Percentiles rank a stretch among this genome's conserved stretches.
Evolutionary conservation across 805 yeast genomes (phyloP).

Genomic region (Wickerhamiella domercqiae): DNA sequence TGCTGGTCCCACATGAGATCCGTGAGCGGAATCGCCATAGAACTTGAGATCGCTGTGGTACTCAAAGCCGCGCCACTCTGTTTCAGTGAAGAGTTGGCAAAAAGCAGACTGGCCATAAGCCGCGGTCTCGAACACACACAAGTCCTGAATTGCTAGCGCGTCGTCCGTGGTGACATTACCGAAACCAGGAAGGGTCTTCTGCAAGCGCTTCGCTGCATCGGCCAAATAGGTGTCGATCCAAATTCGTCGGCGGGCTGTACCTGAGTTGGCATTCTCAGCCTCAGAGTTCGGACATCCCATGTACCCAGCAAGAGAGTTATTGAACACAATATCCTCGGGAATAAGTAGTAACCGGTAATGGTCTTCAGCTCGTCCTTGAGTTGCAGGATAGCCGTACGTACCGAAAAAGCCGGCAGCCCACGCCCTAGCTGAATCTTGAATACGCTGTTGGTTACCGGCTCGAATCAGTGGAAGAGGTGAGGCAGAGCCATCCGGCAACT

Average conservation of each 20-base stretch:
- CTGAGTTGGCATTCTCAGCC: constrained; percentile 16
- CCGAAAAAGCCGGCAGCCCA: constrained; percentile 33
- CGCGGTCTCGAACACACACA: constrained; percentile 66
- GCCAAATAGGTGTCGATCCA: constrained; percentile 33
- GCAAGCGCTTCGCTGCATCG: constrained; percentile 43
- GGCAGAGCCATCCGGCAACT: too few relatives aligned
- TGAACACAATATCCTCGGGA: constrained; percentile 21
- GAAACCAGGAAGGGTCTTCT: constrained; percentile 38
- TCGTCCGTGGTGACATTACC: constrained; percentile 36
- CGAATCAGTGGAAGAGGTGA: constrained; percentile 25
- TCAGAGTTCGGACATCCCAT: constrained; percentile 25
- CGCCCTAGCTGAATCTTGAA: constrained; percentile 27
- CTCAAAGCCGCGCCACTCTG: constrained; percentile 48
- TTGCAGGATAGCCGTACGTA: constrained; percentile 21
- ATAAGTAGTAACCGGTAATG: constrained; percentile 24
- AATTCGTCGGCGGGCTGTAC: constrained; percentile 18
- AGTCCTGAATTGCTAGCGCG: constrained; percentile 35
- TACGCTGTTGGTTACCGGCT: constrained; percentile 28
- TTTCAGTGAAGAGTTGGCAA: constrained; percentile 52
- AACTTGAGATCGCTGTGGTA: constrained; percentile 44
- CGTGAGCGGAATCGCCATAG: constrained; percentile 51
- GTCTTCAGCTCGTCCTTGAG: constrained; percentile 19
- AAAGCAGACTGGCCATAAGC: constrained; percentile 51
- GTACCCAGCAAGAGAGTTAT: constrained; percentile 28
- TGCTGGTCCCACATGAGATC: constrained; percentile 34